Percentiles rank a stretch among this genome's conserved stretches.
phyloP scores from a whole-genome alignment of 108 stramenopile species.

The Nitzschia sp. region DNA sequence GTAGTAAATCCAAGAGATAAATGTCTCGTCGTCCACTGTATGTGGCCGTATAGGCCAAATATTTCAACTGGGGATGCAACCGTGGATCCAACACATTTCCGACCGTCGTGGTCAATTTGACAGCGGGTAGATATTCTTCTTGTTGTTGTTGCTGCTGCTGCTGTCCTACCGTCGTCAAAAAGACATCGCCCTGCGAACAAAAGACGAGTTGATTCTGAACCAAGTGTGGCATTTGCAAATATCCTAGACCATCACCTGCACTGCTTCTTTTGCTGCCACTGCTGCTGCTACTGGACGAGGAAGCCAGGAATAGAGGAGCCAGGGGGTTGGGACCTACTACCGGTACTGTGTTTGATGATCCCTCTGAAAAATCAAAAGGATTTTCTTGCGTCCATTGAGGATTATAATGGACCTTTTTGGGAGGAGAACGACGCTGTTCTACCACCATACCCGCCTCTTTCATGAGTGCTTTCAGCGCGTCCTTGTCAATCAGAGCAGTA shows the following conservation, averaged over 20 bases:
- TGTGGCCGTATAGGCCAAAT: slow-evolving; percentile 67
- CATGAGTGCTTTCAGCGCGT: not conserved
- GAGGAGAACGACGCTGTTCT: not conserved
- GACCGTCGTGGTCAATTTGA: slow-evolving; percentile 62
- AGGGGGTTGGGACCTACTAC: not conserved
- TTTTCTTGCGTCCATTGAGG: slow-evolving; percentile 7
- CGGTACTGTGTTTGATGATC: not conserved
- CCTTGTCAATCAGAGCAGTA: not conserved
- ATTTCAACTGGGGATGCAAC: slow-evolving; percentile 46
- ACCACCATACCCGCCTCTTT: not conserved
- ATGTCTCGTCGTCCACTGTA: slow-evolving; percentile 61
- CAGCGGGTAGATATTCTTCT: slow-evolving; percentile 22
- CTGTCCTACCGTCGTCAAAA: slow-evolving; percentile 31
- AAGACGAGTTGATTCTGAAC: slow-evolving; percentile 62
- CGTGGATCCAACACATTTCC: slow-evolving; percentile 67
- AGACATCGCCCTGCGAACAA: slow-evolving; percentile 65
- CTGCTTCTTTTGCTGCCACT: no score
- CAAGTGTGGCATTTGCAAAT: slow-evolving; percentile 51
- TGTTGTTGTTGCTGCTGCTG: slow-evolving; percentile 1
- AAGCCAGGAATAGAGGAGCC: not conserved
- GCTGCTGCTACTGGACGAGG: not conserved
- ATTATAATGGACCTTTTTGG: slow-evolving; percentile 6
- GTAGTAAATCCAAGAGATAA: slow-evolving; percentile 59
- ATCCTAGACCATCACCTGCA: no score
- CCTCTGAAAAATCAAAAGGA: slow-evolving; percentile 11